A percentile compares a stretch with the other conserved stretches of the same genome.
phyloP scores from a whole-genome alignment of 768 basidiomycete genomes.

The Mycena pura region DNA sequence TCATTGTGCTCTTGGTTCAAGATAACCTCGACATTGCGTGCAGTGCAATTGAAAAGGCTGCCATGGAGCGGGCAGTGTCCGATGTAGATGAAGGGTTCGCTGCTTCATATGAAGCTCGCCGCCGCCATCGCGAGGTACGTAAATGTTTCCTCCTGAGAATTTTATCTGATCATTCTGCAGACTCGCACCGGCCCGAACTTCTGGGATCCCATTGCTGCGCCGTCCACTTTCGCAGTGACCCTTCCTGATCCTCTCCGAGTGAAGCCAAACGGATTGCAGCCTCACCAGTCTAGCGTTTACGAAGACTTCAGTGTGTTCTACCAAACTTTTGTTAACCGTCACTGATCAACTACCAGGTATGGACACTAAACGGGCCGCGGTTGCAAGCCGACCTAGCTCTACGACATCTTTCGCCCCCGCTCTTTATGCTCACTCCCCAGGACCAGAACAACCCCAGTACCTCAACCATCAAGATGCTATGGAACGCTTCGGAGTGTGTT shows the following conservation, averaged over 20 bases:
- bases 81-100: slow-evolving; percentile 94
- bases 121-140: slow-evolving; percentile 85
- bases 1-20: slow-evolving; percentile 78
- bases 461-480: slow-evolving; percentile 82
- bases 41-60: slow-evolving; percentile 93
- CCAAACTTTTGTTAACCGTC: neutral
- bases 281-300: slow-evolving; percentile 87
- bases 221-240: slow-evolving; percentile 68
- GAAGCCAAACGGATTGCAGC: slow-evolving; percentile 80
- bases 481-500: slow-evolving; percentile 82
- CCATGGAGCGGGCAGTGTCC: slow-evolving; percentile 92
- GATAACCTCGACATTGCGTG: slow-evolving; percentile 96
- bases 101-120: slow-evolving; percentile 80
- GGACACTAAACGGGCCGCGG: slow-evolving; percentile 58
- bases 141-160: neutral
- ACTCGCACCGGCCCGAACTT: slow-evolving; percentile 77
- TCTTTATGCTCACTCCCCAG: slow-evolving; percentile 67
- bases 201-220: slow-evolving; percentile 85
- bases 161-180: slow-evolving; percentile 40
- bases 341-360: slow-evolving; percentile 43
- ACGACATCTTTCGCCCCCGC: slow-evolving; percentile 65
- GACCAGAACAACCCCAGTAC: slow-evolving; percentile 58
- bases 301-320: slow-evolving; percentile 83
- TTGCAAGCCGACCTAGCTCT: slow-evolving; percentile 72
- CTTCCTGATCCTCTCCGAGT: slow-evolving; percentile 92